These are phyloP conservation scores for Aspergillus panamensis DNA, from an alignment of 495 filamentous ascomycete species.

Conservation along the genomic window DNA sequence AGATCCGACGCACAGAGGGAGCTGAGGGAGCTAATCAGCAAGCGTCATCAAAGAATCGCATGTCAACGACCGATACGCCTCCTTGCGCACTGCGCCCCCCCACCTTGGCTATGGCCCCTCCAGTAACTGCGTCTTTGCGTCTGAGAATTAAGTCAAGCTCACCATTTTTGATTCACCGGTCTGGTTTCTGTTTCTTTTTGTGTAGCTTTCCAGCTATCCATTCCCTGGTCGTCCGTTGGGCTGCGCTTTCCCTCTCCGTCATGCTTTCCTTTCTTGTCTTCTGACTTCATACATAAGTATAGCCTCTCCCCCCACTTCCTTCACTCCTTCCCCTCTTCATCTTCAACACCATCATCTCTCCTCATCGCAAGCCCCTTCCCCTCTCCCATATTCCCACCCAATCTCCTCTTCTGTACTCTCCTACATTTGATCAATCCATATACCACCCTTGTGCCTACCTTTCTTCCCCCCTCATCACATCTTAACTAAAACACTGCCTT, in stretches of 20 bases:
- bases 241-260: slow-evolving; percentile 6
- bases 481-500: not conserved
- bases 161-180: slow-evolving; percentile 16
- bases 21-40: slow-evolving; percentile 8
- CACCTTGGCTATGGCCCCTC: slow-evolving; percentile 13
- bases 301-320: slow-evolving; percentile 4
- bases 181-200: slow-evolving; percentile 8
- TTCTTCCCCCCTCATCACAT: not conserved
- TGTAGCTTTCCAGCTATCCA: slow-evolving; percentile 1
- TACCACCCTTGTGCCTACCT: slow-evolving; percentile 2
- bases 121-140: not conserved
- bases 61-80: not conserved
- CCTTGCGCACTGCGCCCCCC: not conserved
- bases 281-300: slow-evolving; percentile 10
- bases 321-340: slow-evolving; percentile 1
- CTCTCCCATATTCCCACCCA: too few relatives aligned
- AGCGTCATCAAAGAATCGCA: not conserved
- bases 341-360: slow-evolving; percentile 1
- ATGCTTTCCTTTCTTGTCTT: not conserved
- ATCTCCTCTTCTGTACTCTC: not conserved
- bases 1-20: slow-evolving; percentile 2
- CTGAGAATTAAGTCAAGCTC: not conserved
- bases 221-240: not conserved
- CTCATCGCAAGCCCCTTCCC: too few relatives aligned
- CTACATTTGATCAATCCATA: slow-evolving; percentile 2